Evolutionary conservation across 148 eudicot genomes (phyloP).

Genomic region (Vaccinium vitisidaea): DNA sequence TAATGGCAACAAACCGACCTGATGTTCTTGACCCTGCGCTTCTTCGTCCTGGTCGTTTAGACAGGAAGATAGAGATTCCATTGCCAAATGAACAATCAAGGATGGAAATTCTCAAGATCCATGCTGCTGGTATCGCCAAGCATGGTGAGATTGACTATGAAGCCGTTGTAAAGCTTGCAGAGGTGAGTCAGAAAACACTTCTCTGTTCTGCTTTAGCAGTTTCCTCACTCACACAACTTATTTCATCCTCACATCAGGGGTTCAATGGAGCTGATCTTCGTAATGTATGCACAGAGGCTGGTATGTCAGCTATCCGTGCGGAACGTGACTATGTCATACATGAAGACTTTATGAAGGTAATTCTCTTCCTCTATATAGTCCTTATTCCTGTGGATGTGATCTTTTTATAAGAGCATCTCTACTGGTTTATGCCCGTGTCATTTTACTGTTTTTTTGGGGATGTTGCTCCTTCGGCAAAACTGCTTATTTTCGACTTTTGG

Average conservation of each 20-base stretch:
- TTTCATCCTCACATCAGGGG: constrained; percentile 37
- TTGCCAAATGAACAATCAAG: constrained; percentile 98
- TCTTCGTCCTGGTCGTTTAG: constrained; percentile 97
- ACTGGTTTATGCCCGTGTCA: not conserved
- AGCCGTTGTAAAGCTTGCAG: constrained; percentile 94
- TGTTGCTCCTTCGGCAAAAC: not conserved
- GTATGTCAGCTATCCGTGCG: constrained; percentile 92
- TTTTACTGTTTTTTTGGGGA: not conserved
- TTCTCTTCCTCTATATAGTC: not conserved
- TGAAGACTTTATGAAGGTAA: constrained; percentile 86
- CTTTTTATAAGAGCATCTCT: not conserved
- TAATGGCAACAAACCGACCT: constrained; percentile 98
- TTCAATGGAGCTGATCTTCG: constrained; percentile 97
- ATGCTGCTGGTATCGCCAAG: constrained; percentile 97
- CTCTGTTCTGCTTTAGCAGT: not conserved
- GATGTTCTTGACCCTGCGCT: constrained; percentile 99
- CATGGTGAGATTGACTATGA: constrained; percentile 99
- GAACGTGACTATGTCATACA: constrained; percentile 97
- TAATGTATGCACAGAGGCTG: constrained; percentile 94
- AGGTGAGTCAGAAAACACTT: constrained; percentile 39
- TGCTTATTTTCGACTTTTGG: not conserved
- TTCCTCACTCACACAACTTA: not conserved
- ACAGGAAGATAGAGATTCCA: constrained; percentile 96
- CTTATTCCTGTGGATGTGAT: not conserved
- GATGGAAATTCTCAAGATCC: constrained; percentile 88